Base-by-base conservation (phyloP, 179 eudicot genomes). In the Actinidia arguta region DNA sequence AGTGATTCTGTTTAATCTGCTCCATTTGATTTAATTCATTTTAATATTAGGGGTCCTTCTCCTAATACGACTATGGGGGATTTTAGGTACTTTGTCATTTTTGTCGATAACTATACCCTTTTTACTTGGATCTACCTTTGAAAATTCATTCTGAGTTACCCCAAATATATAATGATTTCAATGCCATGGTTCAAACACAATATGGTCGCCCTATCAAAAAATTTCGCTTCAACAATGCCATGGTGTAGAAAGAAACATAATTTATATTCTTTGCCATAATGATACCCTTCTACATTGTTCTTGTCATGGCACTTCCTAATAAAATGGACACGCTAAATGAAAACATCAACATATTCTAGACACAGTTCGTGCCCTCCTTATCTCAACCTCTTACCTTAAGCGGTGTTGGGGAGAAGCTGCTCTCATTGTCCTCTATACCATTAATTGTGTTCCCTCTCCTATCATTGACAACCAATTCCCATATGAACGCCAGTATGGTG, bases 381-480 rank as follows among this genome's bases (percentile, higher is more conserved):
- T 62, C 9, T n/a, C n/a, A n/a, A n/a, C 24, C 42, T 39, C 14
- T 10, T 24, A n/a, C 25, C 73, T 27, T 62, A 24, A 62, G 17
- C 39, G 20, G 16, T 82, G 70, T 69, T 69, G 82, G 81, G 85
- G 72, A 8, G 78, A 78, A 71, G 82, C 48, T 39, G 17, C 72
- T 20, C 63, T 78, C 10, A 78, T 61, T 5, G 22, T 63, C 8
- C 36, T 77, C 1, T 76, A 56, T 46, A 76, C 71, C 5, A 77
- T 82, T n/a, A 82, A 77, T 56, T 8, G 52, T 24, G 16, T 76
- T 24, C 72, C 63, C 7, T 48, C 71, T 25, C n/a, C 54, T 36
- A 51, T 67, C n/a, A n/a, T 75, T 31, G 6, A 16, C 3, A 83
- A 82, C 24, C 6, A 54, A 9, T 20, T 69, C 42, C 59, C 75